Evolutionary conservation across 805 yeast genomes (phyloP), one percentile per base, ranked within the genome.

Genomic region (Yarrowia sp.): DNA sequence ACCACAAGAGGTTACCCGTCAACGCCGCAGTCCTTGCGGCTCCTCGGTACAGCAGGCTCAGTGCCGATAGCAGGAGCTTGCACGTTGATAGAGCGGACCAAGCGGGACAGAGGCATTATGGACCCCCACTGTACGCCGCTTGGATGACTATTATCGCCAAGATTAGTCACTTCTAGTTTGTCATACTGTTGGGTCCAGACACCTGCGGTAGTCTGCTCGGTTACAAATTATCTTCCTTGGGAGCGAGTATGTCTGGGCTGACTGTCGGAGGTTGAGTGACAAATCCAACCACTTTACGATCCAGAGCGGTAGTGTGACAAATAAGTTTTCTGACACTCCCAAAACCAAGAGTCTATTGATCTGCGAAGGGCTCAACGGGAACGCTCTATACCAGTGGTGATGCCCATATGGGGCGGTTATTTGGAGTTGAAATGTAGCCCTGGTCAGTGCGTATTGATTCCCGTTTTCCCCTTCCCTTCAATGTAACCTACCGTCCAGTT

Each of bases 71-170:
- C 32, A 43, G 8, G 40, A 36, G 22, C 16, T n/a, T 16, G n/a
- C 17, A 32, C 54, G 3, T 49, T 32, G 56, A 49, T 49, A 21
- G 41, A 33, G 56, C 41, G 30, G 40, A 24, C 4, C 17, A 24
- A 26, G 21, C 49, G 49, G 49, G n/a, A 22, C 4, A 11, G 48
- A 24, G 48, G 48, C 30, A 41, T n/a, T 46, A n/a, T n/a, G n/a
- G n/a, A n/a, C n/a, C n/a, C n/a, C n/a, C n/a, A n/a, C n/a, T 11
- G 52, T 28, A 46, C 52, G 52, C 52, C 52, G 52, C 52, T 28
- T 46, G 35, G 12, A 24, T 24, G 10, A 17, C 10, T 7, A n/a
- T n/a, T n/a, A n/a, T n/a, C n/a, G n/a, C n/a, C n/a, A 19, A 36
- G 40, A 21, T 21, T 40, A 19, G n/a, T 21, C 44, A 40, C 24